Evolutionary conservation across 495 filamentous ascomycete species (phyloP), one percentile per base, ranked within the genome.

Genomic region (Neurospora sp.): DNA sequence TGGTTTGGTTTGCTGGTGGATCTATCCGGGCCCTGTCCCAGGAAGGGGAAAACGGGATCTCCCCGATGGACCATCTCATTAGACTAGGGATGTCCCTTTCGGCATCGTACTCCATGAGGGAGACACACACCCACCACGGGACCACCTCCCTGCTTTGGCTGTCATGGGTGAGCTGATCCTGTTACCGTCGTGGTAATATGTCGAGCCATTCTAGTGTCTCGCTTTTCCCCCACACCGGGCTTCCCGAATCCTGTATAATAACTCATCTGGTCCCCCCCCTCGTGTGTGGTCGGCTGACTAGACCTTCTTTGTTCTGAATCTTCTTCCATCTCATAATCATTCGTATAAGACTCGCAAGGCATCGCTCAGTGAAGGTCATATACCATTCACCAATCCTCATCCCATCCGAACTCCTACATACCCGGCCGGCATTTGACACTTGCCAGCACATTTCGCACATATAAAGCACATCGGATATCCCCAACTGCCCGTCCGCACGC

Each of bases 401-500:
- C 13, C 28, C 24, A 66, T 66, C 54, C 54, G 54, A 66, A 36
- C 54, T 31, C 28, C 9, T 17, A 66, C 54, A 66, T 66, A 62
- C 13, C 45, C 24, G 24, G 24, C 48, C 48, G 48, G 48, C 48
- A 59, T 59, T 59, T 31, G 6, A 66, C 28, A 66, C 24, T 4
- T 13, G 4, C 13, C 13, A 17, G 48, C 48, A 15, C 4, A 11
- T 62, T 8, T 13, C 3, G 21, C 54, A 62, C 48, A 28, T 31
- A 62, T 31, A 31, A 48, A 59, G 73, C 69, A 74, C 70, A 66
- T 54, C 79, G 79, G 79, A 79, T 76, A 77, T 81, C 77, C 79
- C 79, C 79, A 80, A 80, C 77, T 71, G 31, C 13, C 54, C 54
- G 54, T 19, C 54, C 28, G 17, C 54, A 34, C 54, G 15, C 54